Evolutionary conservation across 2,329 filamentous ascomycete genomes (phyloP).

Genomic region (Sodiomyces alkalinus): DNA sequence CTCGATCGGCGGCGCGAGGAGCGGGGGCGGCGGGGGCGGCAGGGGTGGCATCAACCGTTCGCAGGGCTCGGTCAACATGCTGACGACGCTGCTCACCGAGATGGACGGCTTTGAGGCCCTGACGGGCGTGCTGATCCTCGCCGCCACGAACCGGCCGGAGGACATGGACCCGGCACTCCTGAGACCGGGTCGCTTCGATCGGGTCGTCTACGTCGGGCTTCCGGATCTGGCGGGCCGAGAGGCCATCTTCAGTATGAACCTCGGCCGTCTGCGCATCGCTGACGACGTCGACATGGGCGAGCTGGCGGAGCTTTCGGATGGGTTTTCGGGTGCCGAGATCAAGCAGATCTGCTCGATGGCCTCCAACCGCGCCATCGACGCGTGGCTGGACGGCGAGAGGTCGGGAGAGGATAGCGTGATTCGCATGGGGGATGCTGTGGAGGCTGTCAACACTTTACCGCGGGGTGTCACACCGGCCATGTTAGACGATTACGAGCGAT

Average conservation of each 20-base stretch:
- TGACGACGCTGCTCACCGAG: conserved; percentile 81
- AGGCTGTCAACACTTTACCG: conserved; percentile 29
- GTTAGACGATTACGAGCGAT: conserved; percentile 41
- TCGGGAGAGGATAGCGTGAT: conserved; percentile 11
- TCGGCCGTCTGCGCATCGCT: conserved; percentile 41
- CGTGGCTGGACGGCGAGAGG: conserved; percentile 11
- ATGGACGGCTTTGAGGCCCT: conserved; percentile 89
- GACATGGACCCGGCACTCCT: conserved; percentile 74
- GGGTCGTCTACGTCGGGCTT: conserved; percentile 71
- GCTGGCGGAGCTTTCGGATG: conserved; percentile 52
- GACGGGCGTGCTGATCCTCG: conserved; percentile 72
- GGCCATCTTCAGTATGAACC: conserved; percentile 60
- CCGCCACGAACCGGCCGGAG: conserved; percentile 83
- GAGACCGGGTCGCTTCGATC: conserved; percentile 73
- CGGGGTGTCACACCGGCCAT: conserved; percentile 45
- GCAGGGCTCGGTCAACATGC: conserved; percentile 55
- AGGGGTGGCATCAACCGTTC: conserved; percentile 17
- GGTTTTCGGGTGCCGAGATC: conserved; percentile 78
- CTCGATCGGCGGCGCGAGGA: conserved; percentile 50
- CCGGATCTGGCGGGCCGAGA: conserved; percentile 58
- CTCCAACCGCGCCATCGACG: conserved; percentile 24
- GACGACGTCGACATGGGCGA: conserved; percentile 49
- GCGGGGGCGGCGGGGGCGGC: conserved; percentile 29
- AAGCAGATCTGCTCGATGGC: conserved; percentile 33
- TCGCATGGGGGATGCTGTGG: conserved; percentile 26